Conservation (phyloP, 73 alveolate species). For the Tetrahymena malaccensis region DNA sequence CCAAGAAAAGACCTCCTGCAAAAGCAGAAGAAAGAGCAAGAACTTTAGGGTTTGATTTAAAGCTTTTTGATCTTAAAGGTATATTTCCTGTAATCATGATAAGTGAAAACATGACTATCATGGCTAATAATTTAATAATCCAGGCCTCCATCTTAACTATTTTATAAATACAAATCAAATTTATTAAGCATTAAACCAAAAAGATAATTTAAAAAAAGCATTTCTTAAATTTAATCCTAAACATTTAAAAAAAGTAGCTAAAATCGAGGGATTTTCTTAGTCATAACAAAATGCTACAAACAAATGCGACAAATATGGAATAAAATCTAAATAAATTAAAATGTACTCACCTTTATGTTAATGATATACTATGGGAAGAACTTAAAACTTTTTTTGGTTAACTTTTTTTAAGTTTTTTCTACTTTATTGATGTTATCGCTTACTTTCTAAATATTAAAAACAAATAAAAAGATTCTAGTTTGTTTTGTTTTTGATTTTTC, state of each 20-base stretch:
- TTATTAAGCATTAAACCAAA: neutral
- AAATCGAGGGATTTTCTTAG: neutral
- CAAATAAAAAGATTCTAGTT: neutral
- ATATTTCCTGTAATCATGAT: constrained; percentile 15
- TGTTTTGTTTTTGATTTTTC: neutral
- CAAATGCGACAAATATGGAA: neutral
- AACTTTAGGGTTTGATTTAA: constrained; percentile 40
- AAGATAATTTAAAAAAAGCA: neutral
- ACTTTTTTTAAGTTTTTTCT: neutral
- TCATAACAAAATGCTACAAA: neutral
- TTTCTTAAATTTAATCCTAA: neutral
- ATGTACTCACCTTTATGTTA: neutral
- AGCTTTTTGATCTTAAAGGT: constrained; percentile 12
- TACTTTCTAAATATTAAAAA: neutral
- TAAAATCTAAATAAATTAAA: neutral
- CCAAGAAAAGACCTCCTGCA: constrained; percentile 74
- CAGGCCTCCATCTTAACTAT: neutral
- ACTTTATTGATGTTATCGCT: neutral
- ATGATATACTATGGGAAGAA: neutral
- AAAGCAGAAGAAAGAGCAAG: constrained; percentile 61
- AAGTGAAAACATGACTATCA: constrained; percentile 2
- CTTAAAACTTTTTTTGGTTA: neutral
- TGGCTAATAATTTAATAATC: neutral
- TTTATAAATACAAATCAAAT: neutral
- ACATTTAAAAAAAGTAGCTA: neutral